Evolutionary conservation across 176 grass and related monocot genomes (phyloP), one percentile per base, ranked within the genome.

Genomic region (Rhynchospora breviuscula): DNA sequence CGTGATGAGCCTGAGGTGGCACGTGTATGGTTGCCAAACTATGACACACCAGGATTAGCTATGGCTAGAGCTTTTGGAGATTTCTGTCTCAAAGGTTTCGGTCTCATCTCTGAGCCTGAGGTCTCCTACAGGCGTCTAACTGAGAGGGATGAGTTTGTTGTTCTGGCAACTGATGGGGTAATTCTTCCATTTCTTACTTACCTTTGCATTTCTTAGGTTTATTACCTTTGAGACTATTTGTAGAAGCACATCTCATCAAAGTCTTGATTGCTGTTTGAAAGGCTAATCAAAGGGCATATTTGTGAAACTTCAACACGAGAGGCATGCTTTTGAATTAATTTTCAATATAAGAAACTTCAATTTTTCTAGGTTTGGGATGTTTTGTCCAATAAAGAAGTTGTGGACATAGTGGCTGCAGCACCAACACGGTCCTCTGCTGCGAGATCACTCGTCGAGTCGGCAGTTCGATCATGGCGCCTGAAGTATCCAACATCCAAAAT

Each of bases 51-150:
- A 35, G 93, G 93, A 44, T 85, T 95, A 84, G 90, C 93, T 46
- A 92, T 95, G 90, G 93, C 93, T 29, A 85, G 93, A 87, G 89
- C 93, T 68, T 95, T 95, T 87, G 93, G 93, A 80, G 90, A 95
- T 64, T 95, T 95, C 67, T 90, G 90, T 73, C 82, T 95, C 21
- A 92, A 95, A 83, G 87, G 85, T 46, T 89, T 87, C 47, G 93
- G 93, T 54, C 40, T 95, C 67, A 92, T 92, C 87, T 95, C 90
- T 78, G 86, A 87, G 47, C 93, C 93, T 76, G 93, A 87, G 26
- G 82, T 95, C 84, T 89, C 66, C 18, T 92, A 92, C 57, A 85
- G 91, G 21, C 79, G 1, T 51, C 88, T 92, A 33, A 92, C 85
- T 1, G 90, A 89, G 40, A 90, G 90, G 72, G 93, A 92, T 75